These are phyloP conservation scores for Psilocybe mexicana DNA, from an alignment of 1,284 basidiomycete species.

Conservation along the genomic window DNA sequence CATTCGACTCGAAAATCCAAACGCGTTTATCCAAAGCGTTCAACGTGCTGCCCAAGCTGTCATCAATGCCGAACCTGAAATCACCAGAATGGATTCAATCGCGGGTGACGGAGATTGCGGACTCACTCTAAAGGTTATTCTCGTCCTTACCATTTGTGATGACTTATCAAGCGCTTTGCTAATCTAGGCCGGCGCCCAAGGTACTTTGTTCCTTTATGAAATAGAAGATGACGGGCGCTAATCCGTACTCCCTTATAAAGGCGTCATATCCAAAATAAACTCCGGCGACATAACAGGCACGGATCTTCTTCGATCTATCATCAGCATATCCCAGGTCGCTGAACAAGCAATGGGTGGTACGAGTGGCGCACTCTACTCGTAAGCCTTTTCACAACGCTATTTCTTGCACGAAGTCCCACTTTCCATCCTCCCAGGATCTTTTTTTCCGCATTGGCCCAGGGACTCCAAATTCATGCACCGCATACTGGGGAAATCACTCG, in stretches of 20 bases:
- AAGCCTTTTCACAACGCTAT: constrained; percentile 25
- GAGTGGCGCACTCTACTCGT: constrained; percentile 90
- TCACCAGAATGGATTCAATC: constrained; percentile 86
- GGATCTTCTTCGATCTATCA: constrained; percentile 63
- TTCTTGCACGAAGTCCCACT: not conserved
- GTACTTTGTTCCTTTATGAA: constrained; percentile 17
- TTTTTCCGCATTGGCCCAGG: constrained; percentile 83
- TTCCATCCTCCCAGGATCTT: constrained; percentile 62
- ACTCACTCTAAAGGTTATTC: constrained; percentile 74
- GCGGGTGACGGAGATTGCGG: constrained; percentile 75
- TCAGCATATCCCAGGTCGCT: constrained; percentile 71
- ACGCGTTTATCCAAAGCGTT: constrained; percentile 58
- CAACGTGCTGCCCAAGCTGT: constrained; percentile 69
- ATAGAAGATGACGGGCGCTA: not conserved
- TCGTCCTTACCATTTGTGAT: constrained; percentile 21
- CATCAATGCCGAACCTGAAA: constrained; percentile 81
- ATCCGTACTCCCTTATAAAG: constrained; percentile 28
- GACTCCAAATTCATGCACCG: constrained; percentile 49
- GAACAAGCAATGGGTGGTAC: constrained; percentile 94
- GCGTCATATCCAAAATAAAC: constrained; percentile 51
- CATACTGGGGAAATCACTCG: constrained; percentile 39
- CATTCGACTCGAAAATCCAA: constrained; percentile 35
- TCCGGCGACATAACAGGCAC: constrained; percentile 54
- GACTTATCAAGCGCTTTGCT: constrained; percentile 3
- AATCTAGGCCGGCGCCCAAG: constrained; percentile 37